Base-by-base conservation (phyloP, 495 filamentous ascomycete genomes). In the Lasiosphaeris hirsuta region DNA sequence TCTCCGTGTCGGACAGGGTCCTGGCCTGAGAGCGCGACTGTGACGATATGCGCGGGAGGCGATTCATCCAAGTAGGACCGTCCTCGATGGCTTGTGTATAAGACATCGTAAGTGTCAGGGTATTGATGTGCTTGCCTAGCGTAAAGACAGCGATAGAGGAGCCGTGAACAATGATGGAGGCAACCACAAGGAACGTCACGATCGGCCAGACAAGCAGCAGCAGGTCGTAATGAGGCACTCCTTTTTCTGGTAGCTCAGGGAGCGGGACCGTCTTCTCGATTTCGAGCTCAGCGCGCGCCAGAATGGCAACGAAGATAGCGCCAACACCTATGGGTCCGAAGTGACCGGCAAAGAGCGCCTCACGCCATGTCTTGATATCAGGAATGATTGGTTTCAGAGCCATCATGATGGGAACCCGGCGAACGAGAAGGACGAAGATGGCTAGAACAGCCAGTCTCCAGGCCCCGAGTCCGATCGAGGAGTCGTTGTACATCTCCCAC, bases 91-190 rank as follows among this genome's bases (percentile, higher is more conserved):
- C 92, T 62, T 83, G 78, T 0, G 95, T 97, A 74, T 96, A 97
- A 0, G 95, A 97, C 79, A 97, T 87, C 10, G 94, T 96, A 48
- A 99, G 81, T 10, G 90, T 90, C 58, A 99, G 78, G 2, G 95
- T 97, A 72, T 99, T 97, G 80, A 99, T 97, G 46, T 88, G 94
- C 70, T 97, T 99, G 47, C 95, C 95, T 7, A 99, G 83, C 0
- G 95, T 97, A 67, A 99, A 99, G 10, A 99, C 95, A 8, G 95
- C 95, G 68, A 99, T 90, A 0, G 95, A 99, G 30, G 93, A 97
- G 7, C 95, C 95, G 68, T 99, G 95, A 4, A 99, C 91, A 50
- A 97, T 68, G 59, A 99, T 99, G 13, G 95, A 97, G 5, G 88
- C 80, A 40, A 99, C 89, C 49, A 99, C 91, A 65, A 99, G 77